Evolutionary conservation across 176 grass and related monocot genomes (phyloP).

Genomic region (Pharus latifolius): DNA sequence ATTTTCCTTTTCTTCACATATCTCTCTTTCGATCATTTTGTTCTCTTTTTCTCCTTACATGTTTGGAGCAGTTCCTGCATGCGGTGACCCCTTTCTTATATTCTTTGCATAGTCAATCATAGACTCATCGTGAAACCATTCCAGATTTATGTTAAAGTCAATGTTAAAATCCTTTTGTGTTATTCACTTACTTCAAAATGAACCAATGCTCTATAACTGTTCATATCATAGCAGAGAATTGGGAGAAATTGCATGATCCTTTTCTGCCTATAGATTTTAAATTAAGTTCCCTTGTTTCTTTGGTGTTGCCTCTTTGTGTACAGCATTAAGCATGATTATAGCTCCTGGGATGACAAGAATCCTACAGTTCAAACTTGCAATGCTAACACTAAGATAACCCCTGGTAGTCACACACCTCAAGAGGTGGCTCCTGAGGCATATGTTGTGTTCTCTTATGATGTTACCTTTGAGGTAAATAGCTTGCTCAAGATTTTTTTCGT

Average conservation of each 20-base stretch:
- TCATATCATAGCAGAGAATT: neutral
- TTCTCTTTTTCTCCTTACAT: neutral
- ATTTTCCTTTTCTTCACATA: neutral
- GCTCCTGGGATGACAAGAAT: slow-evolving; percentile 59
- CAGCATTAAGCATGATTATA: slow-evolving; percentile 69
- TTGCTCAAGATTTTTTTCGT: neutral
- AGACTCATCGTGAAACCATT: neutral
- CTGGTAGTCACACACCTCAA: slow-evolving; percentile 59
- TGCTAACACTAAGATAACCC: slow-evolving; percentile 52
- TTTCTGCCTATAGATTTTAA: neutral
- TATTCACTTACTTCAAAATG: neutral
- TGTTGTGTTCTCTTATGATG: slow-evolving; percentile 66
- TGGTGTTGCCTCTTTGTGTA: neutral
- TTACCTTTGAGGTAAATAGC: slow-evolving; percentile 60
- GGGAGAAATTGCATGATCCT: neutral
- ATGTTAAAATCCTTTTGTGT: neutral
- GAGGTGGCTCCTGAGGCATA: slow-evolving; percentile 47
- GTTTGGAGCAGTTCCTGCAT: neutral
- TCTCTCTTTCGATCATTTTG: neutral
- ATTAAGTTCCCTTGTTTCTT: neutral
- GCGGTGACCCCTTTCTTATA: neutral
- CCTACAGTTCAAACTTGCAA: slow-evolving; percentile 52
- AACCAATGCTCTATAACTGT: neutral
- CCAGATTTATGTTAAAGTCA: neutral
- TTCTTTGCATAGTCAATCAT: neutral